Percentiles rank a stretch among this genome's conserved stretches.
Conservation (phyloP, 2,329 filamentous ascomycete species). For the Penicillium glabrum region DNA sequence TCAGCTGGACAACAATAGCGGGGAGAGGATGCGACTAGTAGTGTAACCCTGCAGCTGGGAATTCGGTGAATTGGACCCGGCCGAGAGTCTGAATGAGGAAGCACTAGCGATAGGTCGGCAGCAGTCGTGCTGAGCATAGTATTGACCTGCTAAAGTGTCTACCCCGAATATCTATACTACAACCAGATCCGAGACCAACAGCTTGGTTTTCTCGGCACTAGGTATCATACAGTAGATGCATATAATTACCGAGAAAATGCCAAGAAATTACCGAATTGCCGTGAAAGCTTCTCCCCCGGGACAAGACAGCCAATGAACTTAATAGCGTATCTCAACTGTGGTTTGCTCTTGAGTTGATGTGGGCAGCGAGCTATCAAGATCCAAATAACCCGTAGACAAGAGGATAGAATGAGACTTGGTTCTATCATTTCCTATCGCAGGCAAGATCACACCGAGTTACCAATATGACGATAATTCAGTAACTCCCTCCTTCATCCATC, state of each 20-base stretch:
- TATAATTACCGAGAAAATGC: neutral
- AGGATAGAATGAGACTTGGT: neutral
- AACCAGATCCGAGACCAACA: neutral
- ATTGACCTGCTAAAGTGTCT: neutral
- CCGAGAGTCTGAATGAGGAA: neutral
- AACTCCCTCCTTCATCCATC: constrained; percentile 3
- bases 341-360: neutral
- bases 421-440: too few species aligned
- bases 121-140: neutral
- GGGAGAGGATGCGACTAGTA: neutral
- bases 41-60: neutral
- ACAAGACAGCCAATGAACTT: neutral
- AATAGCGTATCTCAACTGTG: neutral
- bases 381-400: neutral
- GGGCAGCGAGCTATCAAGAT: neutral
- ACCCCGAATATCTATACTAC: neutral
- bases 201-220: neutral
- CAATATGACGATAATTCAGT: neutral
- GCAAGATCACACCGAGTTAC: neutral
- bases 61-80: neutral
- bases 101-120: neutral
- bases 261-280: neutral
- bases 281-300: neutral
- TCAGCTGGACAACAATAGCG: neutral
- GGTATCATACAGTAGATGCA: neutral